Evolutionary conservation across 495 filamentous ascomycete species (phyloP).

Genomic region (Arthonia radiata): DNA sequence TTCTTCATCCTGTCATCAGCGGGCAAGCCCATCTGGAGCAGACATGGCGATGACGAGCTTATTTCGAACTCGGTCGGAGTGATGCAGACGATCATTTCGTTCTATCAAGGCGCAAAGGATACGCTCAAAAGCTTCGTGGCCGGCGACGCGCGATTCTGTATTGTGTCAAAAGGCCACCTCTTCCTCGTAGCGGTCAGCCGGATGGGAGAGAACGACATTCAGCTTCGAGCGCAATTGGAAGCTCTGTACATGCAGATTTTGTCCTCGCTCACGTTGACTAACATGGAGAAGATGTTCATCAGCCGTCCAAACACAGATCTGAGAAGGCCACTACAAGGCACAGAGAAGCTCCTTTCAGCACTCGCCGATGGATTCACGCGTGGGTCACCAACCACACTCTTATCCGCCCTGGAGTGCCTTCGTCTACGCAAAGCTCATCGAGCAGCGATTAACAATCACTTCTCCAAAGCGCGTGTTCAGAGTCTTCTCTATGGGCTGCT

Average conservation of each 20-base stretch:
- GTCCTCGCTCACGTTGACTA: constrained; percentile 78
- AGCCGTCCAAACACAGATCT: constrained; percentile 79
- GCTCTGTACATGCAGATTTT: constrained; percentile 95
- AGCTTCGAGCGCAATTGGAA: constrained; percentile 71
- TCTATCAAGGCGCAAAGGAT: constrained; percentile 62
- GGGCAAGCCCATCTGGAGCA: constrained; percentile 93
- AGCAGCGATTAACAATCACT: constrained; percentile 58
- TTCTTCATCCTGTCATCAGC: constrained; percentile 89
- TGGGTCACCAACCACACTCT: constrained; percentile 67
- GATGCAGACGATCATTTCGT: constrained; percentile 91
- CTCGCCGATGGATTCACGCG: constrained; percentile 84
- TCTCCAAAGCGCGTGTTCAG: constrained; percentile 49
- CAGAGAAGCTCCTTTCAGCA: constrained; percentile 72
- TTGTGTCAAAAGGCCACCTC: constrained; percentile 58
- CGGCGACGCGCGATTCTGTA: constrained; percentile 58
- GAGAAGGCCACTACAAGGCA: constrained; percentile 76
- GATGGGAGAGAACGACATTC: constrained; percentile 68
- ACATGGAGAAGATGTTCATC: constrained; percentile 69
- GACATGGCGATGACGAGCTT: constrained; percentile 71
- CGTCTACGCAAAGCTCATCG: constrained; percentile 70
- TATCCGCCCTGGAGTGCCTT: constrained; percentile 79
- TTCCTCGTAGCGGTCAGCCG: constrained; percentile 84
- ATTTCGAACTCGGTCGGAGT: constrained; percentile 89
- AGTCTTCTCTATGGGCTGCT: constrained; percentile 80
- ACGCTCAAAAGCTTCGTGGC: constrained; percentile 60